phyloP scores from a whole-genome alignment of 129 eudicot species.

The Smallanthus sonchifolius region DNA sequence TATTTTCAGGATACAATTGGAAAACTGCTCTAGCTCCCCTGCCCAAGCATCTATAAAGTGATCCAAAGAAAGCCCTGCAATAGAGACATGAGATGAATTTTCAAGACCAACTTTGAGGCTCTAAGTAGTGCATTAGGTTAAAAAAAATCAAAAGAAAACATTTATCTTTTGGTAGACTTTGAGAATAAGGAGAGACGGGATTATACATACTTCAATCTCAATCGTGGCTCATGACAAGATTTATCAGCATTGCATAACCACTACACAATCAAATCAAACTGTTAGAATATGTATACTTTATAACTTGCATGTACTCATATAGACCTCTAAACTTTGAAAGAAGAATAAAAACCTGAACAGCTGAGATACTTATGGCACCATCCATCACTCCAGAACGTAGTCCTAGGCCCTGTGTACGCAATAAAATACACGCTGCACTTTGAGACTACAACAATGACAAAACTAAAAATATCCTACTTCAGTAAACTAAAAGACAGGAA shows the following conservation, averaged over 20 bases:
- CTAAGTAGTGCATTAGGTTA: not conserved
- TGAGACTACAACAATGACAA: not conserved
- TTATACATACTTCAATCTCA: constrained; percentile 77
- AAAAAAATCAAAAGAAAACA: not conserved
- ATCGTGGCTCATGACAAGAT: constrained; percentile 92
- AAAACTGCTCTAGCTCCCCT: constrained; percentile 93
- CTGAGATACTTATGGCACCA: constrained; percentile 98
- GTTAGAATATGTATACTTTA: not conserved
- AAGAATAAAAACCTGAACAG: constrained; percentile 73
- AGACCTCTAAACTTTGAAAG: not conserved
- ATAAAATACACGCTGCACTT: not conserved
- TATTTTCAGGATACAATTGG: constrained; percentile 84
- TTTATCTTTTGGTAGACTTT: not conserved
- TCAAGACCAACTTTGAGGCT: not conserved
- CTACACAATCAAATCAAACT: constrained; percentile 32
- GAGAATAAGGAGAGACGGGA: not conserved
- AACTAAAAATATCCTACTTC: not conserved
- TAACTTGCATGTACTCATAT: not conserved
- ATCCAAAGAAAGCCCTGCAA: constrained; percentile 90
- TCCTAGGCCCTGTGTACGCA: constrained; percentile 65
- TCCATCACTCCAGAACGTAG: constrained; percentile 89
- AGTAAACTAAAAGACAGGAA: not conserved
- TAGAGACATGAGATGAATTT: not conserved
- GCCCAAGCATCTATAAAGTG: constrained; percentile 72
- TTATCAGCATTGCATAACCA: constrained; percentile 99